Base-by-base conservation (phyloP, 176 grass and related monocot genomes). In the Alloteropsis semialata region DNA sequence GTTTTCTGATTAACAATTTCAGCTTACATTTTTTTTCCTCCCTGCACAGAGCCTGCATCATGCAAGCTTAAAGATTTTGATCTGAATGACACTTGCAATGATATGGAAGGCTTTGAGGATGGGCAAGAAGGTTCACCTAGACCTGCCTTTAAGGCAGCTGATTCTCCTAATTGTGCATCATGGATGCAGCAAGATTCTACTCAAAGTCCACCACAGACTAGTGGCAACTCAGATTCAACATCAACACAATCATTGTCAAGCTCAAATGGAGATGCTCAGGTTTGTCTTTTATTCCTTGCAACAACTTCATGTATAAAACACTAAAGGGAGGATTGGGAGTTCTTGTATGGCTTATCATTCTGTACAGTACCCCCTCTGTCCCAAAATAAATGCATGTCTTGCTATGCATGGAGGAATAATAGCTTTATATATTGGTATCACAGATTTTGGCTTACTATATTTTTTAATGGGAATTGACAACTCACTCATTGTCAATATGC, bases 241-340 rank as follows among this genome's bases (percentile, higher is more conserved):
- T 99, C 97, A 84, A 43, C 85, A 85, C 97, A 94, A 49, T 96
- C 97, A 85, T 51, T 94, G 77, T 94, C 91, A 46, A 96, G 89
- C 82, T 99, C 93, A 65, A 93, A 96, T 94, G 97, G 87, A 87
- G 97, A 90, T 44, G 69, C 87, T 89, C 93, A 94, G 93, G 97
- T 96, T 86, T 87, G 49, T 53, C 22, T 72, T 74, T 80, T 66
- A 19, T 79, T 79, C 57, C 49, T 78, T 79, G 60, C 49, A 75
- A 59, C 17, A 34, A 48, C 33, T 56, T 75, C 38, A 67, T 50
- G 25, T 49, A 59, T 76, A 71, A 2, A 86, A 86, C 48, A 58
- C 19, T 72, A 32, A 73, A 58, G 2, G 48, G 48, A 8, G 27
- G 11, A 41, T 73, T 65, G 45, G 25, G 42, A 63, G 44, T 79